A percentile compares a stretch with the other conserved stretches of the same genome.
Conservation (phyloP, 106 monocot genomes). For the Dioscorea alata region DNA sequence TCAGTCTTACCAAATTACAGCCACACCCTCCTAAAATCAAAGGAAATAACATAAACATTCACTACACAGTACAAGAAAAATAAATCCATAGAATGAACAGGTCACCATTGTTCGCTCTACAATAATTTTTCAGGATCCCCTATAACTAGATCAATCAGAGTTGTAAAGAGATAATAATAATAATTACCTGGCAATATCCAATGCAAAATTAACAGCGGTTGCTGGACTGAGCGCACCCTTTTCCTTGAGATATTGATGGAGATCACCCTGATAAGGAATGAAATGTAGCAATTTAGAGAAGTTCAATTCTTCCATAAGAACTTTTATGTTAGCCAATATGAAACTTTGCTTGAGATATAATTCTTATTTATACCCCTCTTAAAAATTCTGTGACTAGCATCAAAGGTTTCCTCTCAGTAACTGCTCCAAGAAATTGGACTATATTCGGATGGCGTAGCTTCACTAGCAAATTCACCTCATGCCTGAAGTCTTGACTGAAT, state of each 20-base stretch:
- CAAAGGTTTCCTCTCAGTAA: constrained; percentile 88
- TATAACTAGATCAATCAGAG: too few species aligned
- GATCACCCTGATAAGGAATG: constrained; percentile 65
- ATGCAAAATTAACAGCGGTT: constrained; percentile 82
- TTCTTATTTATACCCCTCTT: constrained; percentile 57
- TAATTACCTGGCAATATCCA: constrained; percentile 90
- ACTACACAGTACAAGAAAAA: too few species aligned
- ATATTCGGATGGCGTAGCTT: constrained; percentile 98
- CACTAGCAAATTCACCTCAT: constrained; percentile 95
- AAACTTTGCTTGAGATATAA: background rate
- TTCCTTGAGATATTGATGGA: constrained; percentile 91
- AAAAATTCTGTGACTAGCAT: constrained; percentile 95
- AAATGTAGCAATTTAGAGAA: background rate
- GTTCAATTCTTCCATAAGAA: too few species aligned
- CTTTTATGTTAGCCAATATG: too few species aligned
- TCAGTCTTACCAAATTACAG: too few species aligned
- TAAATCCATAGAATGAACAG: too few species aligned
- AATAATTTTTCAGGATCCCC: too few species aligned
- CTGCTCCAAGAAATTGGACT: constrained; percentile 98
- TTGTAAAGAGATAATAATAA: too few species aligned
- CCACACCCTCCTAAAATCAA: too few species aligned
- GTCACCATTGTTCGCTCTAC: too few species aligned
- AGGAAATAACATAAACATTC: too few species aligned
- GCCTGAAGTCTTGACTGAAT: constrained; percentile 93
- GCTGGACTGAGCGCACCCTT: constrained; percentile 77